phyloP scores from a whole-genome alignment of 2,329 filamentous ascomycete species.

The Claviceps pusilla region DNA sequence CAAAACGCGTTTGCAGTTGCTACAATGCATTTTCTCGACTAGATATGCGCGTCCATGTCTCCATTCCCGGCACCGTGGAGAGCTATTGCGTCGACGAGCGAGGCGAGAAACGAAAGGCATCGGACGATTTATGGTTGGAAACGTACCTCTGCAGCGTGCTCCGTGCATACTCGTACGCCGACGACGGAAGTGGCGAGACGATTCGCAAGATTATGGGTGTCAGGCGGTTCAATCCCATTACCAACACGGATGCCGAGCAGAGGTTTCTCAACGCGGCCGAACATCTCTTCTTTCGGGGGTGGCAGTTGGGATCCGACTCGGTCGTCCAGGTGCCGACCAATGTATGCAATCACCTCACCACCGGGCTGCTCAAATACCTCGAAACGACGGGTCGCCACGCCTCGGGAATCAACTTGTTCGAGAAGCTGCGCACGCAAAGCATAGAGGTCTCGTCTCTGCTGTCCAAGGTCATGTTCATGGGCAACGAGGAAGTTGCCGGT shows the following conservation, averaged over 20 bases:
- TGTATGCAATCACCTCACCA: conserved; percentile 87
- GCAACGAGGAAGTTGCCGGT: conserved; percentile 92
- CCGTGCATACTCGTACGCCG: conserved; percentile 88
- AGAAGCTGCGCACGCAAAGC: conserved; percentile 82
- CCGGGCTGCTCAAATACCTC: conserved; percentile 89
- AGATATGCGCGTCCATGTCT: conserved; percentile 97
- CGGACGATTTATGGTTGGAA: conserved; percentile 90
- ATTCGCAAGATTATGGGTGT: conserved; percentile 98
- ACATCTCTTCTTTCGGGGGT: conserved; percentile 89
- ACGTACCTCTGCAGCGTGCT: conserved; percentile 93
- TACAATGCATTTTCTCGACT: conserved; percentile 98
- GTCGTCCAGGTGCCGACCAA: conserved; percentile 95
- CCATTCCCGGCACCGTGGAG: conserved; percentile 90
- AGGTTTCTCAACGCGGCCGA: conserved; percentile 90
- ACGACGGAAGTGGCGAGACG: conserved; percentile 83
- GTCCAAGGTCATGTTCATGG: conserved; percentile 81
- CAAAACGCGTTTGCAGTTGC: conserved; percentile 37
- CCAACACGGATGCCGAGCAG: conserved; percentile 95
- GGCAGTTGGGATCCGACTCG: conserved; percentile 90
- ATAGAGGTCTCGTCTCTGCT: conserved; percentile 87
- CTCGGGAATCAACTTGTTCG: conserved; percentile 93
- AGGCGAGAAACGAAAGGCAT: conserved; percentile 84
- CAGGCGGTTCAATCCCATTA: conserved; percentile 90
- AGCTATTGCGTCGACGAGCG: conserved; percentile 96
- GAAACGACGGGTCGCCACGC: conserved; percentile 86